Evolutionary conservation across 768 basidiomycete genomes (phyloP).

Genomic region (Tylopilus felleus): DNA sequence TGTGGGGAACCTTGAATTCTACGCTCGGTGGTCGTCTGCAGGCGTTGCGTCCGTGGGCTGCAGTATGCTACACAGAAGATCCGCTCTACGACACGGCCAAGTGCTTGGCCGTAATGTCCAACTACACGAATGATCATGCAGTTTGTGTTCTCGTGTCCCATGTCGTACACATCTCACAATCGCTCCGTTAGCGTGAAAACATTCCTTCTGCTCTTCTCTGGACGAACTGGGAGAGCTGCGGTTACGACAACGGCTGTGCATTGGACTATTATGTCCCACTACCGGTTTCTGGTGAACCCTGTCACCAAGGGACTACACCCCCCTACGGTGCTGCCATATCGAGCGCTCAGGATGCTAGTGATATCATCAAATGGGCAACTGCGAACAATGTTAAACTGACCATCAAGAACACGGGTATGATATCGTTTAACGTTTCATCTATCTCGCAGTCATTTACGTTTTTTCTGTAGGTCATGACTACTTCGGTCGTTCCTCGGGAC

Average conservation of each 20-base stretch:
- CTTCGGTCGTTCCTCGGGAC: constrained; percentile 16
- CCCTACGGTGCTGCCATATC: no score
- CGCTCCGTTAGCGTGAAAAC: no score
- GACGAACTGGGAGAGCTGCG: no score
- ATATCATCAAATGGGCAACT: constrained; percentile 16
- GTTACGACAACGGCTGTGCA: no score
- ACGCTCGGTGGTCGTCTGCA: constrained; percentile 6
- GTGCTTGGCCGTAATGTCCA: constrained; percentile 7
- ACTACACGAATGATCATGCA: constrained; percentile 6
- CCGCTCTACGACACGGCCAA: background rate
- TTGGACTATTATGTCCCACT: no score
- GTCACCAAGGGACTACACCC: no score
- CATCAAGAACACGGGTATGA: constrained; percentile 19
- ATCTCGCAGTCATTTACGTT: background rate
- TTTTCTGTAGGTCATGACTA: constrained; percentile 11
- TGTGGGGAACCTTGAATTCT: constrained; percentile 7
- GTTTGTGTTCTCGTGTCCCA: background rate
- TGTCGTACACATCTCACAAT: no score
- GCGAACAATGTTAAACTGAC: constrained; percentile 14
- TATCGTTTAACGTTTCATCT: no score
- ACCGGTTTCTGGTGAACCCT: no score
- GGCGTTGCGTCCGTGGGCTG: constrained; percentile 13
- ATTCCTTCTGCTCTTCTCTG: no score
- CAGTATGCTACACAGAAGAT: background rate
- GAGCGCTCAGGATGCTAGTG: constrained; percentile 19